phyloP scores from a whole-genome alignment of 139 green algal species.

The Pleodorina starrii region DNA sequence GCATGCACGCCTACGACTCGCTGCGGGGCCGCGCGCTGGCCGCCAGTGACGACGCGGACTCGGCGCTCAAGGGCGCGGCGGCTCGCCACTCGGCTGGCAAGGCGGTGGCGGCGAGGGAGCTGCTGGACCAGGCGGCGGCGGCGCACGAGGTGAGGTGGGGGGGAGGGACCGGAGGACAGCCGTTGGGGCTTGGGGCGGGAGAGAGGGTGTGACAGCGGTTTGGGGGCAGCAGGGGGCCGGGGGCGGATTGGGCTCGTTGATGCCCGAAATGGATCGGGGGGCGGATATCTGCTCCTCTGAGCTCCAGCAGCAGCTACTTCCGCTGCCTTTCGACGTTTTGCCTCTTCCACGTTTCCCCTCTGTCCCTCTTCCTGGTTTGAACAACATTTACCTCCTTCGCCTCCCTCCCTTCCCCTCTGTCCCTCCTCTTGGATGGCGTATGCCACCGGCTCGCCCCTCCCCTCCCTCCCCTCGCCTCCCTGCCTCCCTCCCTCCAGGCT shows the following conservation, averaged over 20 bases:
- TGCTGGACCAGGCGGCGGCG: constrained; percentile 62
- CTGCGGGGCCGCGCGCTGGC: constrained; percentile 15
- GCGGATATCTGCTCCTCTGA: too few species aligned
- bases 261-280: too few species aligned
- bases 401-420: too few species aligned
- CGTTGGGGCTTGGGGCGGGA: too few species aligned
- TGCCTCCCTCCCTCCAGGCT: constrained; percentile 41
- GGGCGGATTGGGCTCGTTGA: too few species aligned
- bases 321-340: not conserved
- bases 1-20: not conserved
- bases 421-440: too few species aligned
- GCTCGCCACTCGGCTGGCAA: not conserved
- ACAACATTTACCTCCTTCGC: too few species aligned
- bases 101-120: constrained; percentile 41
- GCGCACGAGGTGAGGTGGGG: constrained; percentile 62
- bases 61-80: not conserved
- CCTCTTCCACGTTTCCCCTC: too few species aligned
- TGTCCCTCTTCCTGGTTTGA: too few species aligned
- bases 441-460: not conserved
- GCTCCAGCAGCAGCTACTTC: not conserved
- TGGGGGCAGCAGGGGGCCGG: too few species aligned
- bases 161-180: too few species aligned
- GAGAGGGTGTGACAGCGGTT: too few species aligned
- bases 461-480: not conserved
- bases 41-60: constrained; percentile 21